phyloP scores from a whole-genome alignment of 345 rosid species.

The Abelmoschus esculentus region DNA sequence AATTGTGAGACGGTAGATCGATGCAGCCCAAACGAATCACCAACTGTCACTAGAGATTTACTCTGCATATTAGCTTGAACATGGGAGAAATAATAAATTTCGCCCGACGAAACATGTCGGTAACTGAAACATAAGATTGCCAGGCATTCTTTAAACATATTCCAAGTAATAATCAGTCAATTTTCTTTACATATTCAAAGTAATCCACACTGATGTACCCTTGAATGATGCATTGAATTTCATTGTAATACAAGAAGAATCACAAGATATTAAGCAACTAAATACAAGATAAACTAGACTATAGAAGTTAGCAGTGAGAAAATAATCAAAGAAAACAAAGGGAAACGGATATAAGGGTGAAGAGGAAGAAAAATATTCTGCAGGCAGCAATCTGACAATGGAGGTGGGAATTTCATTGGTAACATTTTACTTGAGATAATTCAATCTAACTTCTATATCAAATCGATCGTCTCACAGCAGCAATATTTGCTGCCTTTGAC shows the following conservation, averaged over 20 bases:
- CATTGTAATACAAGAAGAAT: not conserved
- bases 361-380: not conserved
- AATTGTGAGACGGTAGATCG: slow-evolving; percentile 59
- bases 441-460: not conserved
- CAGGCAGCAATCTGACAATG: not conserved
- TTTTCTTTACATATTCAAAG: not conserved
- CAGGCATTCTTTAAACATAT: not conserved
- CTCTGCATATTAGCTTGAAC: too few species aligned
- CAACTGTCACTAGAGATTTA: slow-evolving; percentile 38
- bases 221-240: not conserved
- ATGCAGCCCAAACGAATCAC: slow-evolving; percentile 46
- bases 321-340: not conserved
- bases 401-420: not conserved
- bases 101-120: not conserved
- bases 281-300: not conserved
- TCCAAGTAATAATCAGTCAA: too few species aligned
- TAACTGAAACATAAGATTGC: not conserved
- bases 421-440: not conserved
- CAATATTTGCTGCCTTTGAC: not conserved
- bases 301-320: not conserved
- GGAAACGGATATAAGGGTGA: not conserved
- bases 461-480: not conserved
- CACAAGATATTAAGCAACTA: not conserved
- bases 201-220: not conserved
- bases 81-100: not conserved